phyloP scores from a whole-genome alignment of 2,329 filamentous ascomycete genomes.

The Sporothrix dimorphospora region DNA sequence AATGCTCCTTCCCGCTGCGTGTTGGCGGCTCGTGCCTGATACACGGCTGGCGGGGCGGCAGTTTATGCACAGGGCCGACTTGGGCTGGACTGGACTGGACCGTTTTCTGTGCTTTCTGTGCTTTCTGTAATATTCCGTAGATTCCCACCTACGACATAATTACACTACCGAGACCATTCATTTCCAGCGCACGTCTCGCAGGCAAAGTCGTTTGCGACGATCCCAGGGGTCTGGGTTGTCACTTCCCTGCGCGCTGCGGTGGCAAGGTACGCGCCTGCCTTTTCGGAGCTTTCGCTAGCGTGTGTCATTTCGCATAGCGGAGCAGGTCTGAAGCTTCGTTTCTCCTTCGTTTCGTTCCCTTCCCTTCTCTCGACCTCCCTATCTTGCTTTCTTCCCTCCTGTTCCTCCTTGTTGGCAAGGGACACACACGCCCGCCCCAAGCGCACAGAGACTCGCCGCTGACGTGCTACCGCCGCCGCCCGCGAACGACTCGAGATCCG shows the following conservation, averaged over 20 bases:
- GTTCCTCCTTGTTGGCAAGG: background rate
- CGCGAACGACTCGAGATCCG: background rate
- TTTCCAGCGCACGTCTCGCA: background rate
- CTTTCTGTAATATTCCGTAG: background rate
- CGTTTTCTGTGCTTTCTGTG: background rate
- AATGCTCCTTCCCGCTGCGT: constrained; percentile 8
- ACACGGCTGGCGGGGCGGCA: constrained; percentile 22
- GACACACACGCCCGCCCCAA: background rate
- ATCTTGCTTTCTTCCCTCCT: background rate
- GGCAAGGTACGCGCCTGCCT: background rate
- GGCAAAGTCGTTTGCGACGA: background rate
- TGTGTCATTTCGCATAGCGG: constrained; percentile 27
- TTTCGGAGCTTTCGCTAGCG: constrained; percentile 6
- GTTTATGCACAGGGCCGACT: constrained; percentile 6
- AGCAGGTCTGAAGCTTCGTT: constrained; percentile 25
- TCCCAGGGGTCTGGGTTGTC: constrained; percentile 4
- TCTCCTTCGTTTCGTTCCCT: constrained; percentile 22
- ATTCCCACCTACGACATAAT: background rate
- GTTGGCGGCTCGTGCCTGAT: constrained; percentile 15
- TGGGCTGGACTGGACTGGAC: background rate
- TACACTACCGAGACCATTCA: no score
- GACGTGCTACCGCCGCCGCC: constrained; percentile 14
- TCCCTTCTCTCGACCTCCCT: background rate
- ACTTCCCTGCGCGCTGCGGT: background rate
- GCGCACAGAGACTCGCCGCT: constrained; percentile 15